These are phyloP conservation scores for Exserohilum turcica DNA, from an alignment of 2,329 filamentous ascomycete genomes.

Conservation along the genomic window DNA sequence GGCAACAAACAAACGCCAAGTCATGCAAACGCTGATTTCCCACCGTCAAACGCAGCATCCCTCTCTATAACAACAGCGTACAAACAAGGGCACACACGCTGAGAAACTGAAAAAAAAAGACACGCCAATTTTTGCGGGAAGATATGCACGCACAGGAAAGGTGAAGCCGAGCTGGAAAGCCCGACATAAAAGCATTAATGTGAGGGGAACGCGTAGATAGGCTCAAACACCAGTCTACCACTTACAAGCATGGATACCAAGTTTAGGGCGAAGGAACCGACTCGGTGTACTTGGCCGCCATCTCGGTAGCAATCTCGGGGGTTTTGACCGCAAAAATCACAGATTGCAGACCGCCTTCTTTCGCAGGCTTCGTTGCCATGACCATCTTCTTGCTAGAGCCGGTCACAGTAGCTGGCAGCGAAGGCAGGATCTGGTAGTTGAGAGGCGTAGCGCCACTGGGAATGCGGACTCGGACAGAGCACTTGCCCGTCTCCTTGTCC, in stretches of 20 bases:
- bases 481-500: constrained; percentile 41
- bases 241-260: not conserved
- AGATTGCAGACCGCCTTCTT: constrained; percentile 31
- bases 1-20: constrained; percentile 14
- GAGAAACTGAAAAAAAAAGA: constrained; percentile 7
- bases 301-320: constrained; percentile 36
- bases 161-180: not conserved
- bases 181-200: not conserved
- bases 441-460: constrained; percentile 38
- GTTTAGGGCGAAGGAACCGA: constrained; percentile 27
- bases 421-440: constrained; percentile 41
- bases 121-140: constrained; percentile 20
- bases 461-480: constrained; percentile 42
- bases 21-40: constrained; percentile 24
- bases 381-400: constrained; percentile 40
- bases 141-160: constrained; percentile 5
- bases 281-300: constrained; percentile 38
- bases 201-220: not conserved
- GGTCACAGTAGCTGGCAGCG: constrained; percentile 28
- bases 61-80: constrained; percentile 2
- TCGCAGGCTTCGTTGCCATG: constrained; percentile 26
- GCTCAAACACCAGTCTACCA: not conserved
- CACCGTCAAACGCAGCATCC: constrained; percentile 8
- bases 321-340: constrained; percentile 38
- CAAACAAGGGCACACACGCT: not conserved